A percentile compares a stretch with the other conserved stretches of the same genome.
phyloP scores from a whole-genome alignment of 371 early-diverging fungal species.

The Choanephora cucurbitarum region DNA sequence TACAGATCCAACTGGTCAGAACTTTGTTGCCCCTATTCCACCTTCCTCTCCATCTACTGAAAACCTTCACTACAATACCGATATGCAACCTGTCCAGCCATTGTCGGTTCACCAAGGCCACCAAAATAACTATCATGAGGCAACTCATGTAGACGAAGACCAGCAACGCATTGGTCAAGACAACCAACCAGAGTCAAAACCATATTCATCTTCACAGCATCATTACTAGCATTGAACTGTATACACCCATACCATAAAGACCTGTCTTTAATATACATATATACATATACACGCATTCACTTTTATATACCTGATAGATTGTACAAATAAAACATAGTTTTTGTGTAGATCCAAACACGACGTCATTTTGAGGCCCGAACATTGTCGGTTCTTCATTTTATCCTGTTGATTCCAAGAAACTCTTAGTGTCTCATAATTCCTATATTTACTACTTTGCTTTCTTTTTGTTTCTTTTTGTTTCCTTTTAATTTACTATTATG shows the following conservation, averaged over 20 bases:
- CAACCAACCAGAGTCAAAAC: too few relatives aligned
- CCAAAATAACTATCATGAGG: conserved; percentile 27
- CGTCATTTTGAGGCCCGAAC: background rate
- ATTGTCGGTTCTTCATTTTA: background rate
- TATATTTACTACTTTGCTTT: background rate
- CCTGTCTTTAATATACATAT: background rate
- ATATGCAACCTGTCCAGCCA: conserved; percentile 18
- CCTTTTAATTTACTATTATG: too few relatives aligned
- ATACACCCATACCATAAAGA: background rate
- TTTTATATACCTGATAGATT: background rate
- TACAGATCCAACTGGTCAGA: background rate
- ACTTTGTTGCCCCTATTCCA: conserved; percentile 13
- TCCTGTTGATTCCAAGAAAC: background rate
- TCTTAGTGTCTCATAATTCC: background rate
- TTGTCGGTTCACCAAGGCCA: conserved; percentile 16
- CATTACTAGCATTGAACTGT: background rate
- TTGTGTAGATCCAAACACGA: background rate
- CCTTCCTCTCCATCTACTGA: conserved; percentile 5
- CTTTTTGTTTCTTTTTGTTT: background rate
- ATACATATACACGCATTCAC: background rate
- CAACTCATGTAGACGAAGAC: conserved; percentile 3
- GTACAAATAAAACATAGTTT: background rate
- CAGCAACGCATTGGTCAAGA: background rate
- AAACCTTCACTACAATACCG: background rate
- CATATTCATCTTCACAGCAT: background rate